Evolutionary conservation across 306 rosid genomes (phyloP), one percentile per base, ranked within the genome.

Genomic region (Citrullus colocynthis): DNA sequence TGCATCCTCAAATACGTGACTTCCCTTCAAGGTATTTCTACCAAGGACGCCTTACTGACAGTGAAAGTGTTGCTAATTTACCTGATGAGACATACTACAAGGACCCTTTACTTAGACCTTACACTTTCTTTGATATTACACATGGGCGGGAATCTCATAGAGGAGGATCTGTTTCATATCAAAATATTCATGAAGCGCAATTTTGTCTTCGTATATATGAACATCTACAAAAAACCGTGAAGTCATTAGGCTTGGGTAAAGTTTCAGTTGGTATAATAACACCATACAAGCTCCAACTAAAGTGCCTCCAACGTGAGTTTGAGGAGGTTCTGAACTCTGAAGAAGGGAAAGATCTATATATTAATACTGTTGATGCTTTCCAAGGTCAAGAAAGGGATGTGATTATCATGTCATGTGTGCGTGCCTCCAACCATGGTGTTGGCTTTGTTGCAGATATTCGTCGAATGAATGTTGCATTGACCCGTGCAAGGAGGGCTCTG

Each of bases 361-460:
- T 95, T 78, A 95, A 95, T 82, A 95, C 99, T 10, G 99, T 95
- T 8, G 99, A 95, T 85, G 99, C 99, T 74, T 95, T 95, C 86
- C 99, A 95, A 85, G 99, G 99, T 65, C 99, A 95, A 85, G 99
- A 95, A 77, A 90, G 99, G 15, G 99, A 95, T 82, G 97, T 95
- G 80, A 95, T 95, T 64, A 95, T 95, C 73, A 95, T 95, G 97
- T 95, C 98, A 42, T 92, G 98, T 84, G 97, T 95, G 83, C 97
- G 98, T 64, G 97, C 98, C 71, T 94, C 98, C 37, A 81, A 18
- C 82, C 97, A 92, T 16, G 98, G 98, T 15, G 97, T 95, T 85
- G 98, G 97, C 80, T 95, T 95, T 81, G 97, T 95, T 81, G 89
- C 98, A 70, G 98, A 95, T 78, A 90, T 95, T 61, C 96, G 97